phyloP scores from a whole-genome alignment of 2,329 filamentous ascomycete species.

The Lasiodiplodia sp. region DNA sequence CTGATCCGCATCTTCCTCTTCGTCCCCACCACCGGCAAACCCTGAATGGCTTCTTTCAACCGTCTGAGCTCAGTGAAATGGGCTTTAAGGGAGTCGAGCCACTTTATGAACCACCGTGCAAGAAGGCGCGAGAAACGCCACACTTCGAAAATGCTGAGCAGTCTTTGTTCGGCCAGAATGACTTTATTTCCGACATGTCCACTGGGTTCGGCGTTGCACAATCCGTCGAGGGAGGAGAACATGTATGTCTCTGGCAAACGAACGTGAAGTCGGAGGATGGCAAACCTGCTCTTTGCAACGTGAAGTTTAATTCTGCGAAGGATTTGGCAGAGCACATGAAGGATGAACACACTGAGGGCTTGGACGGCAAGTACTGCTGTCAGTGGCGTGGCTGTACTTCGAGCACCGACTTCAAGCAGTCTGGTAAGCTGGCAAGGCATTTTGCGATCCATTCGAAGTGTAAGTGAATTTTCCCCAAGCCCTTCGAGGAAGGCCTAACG shows the following conservation, averaged over 20 bases:
- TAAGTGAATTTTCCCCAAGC: not conserved
- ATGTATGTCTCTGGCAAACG: slow-evolving; percentile 20
- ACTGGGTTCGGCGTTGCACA: slow-evolving; percentile 9
- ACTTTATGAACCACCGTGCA: slow-evolving; percentile 2
- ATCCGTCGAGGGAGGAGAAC: slow-evolving; percentile 6
- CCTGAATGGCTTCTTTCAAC: not conserved
- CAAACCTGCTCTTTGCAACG: slow-evolving; percentile 23
- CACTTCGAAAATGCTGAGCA: not conserved
- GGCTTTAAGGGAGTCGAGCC: not conserved
- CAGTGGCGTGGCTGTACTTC: slow-evolving; percentile 47
- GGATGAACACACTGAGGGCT: slow-evolving; percentile 24
- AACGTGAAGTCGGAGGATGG: slow-evolving; percentile 1
- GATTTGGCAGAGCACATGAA: slow-evolving; percentile 30
- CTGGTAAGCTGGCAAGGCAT: slow-evolving; percentile 48
- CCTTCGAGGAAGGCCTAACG: not conserved
- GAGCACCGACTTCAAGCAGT: slow-evolving; percentile 49
- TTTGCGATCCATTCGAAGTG: slow-evolving; percentile 46
- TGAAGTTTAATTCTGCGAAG: slow-evolving; percentile 21
- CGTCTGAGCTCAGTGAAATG: not conserved
- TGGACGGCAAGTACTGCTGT: slow-evolving; percentile 28
- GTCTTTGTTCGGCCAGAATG: not conserved
- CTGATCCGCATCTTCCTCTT: slow-evolving; percentile 19
- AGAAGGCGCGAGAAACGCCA: not conserved
- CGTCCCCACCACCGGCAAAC: slow-evolving; percentile 13
- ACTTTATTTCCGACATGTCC: not conserved